These are phyloP conservation scores for Fusarium sulawesiense DNA, from an alignment of 2,329 filamentous ascomycete genomes.

Conservation along the genomic window DNA sequence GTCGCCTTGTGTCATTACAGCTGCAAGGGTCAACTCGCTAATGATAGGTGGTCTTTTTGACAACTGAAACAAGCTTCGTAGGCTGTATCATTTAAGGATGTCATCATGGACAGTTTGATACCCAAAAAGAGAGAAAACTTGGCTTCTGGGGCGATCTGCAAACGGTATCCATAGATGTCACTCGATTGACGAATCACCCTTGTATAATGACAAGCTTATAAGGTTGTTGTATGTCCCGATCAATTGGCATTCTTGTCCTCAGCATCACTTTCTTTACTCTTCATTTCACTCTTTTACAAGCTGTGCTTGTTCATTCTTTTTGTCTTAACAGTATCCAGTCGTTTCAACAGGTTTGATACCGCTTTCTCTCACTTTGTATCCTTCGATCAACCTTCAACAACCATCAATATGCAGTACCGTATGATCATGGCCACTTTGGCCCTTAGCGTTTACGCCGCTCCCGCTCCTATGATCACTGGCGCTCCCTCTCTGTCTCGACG, in stretches of 20 bases:
- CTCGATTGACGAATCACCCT: slow-evolving; percentile 6
- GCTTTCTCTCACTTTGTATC: neutral
- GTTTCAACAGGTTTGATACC: slow-evolving; percentile 43
- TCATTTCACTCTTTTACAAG: slow-evolving; percentile 43
- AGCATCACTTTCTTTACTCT: slow-evolving; percentile 36
- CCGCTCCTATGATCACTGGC: slow-evolving; percentile 37
- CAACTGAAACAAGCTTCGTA: slow-evolving; percentile 23
- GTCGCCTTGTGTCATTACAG: neutral
- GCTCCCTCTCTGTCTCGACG: slow-evolving; percentile 37
- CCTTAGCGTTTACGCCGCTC: slow-evolving; percentile 38
- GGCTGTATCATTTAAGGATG: slow-evolving; percentile 37
- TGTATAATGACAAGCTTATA: slow-evolving; percentile 33
- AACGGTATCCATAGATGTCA: slow-evolving; percentile 6
- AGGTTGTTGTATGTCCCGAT: slow-evolving; percentile 4
- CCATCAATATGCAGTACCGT: slow-evolving; percentile 45
- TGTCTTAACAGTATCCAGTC: slow-evolving; percentile 11
- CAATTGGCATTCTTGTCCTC: slow-evolving; percentile 18
- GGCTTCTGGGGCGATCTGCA: slow-evolving; percentile 8
- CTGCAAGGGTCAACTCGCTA: neutral
- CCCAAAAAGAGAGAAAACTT: slow-evolving; percentile 8
- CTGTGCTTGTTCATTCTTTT: slow-evolving; percentile 43
- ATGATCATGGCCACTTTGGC: slow-evolving; percentile 45
- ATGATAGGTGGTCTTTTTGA: slow-evolving; percentile 37
- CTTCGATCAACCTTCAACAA: neutral
- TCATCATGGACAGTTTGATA: slow-evolving; percentile 35